These are phyloP conservation scores for Dorcoceras hygrometricum DNA, from an alignment of 257 asterid species.

Conservation along the genomic window DNA sequence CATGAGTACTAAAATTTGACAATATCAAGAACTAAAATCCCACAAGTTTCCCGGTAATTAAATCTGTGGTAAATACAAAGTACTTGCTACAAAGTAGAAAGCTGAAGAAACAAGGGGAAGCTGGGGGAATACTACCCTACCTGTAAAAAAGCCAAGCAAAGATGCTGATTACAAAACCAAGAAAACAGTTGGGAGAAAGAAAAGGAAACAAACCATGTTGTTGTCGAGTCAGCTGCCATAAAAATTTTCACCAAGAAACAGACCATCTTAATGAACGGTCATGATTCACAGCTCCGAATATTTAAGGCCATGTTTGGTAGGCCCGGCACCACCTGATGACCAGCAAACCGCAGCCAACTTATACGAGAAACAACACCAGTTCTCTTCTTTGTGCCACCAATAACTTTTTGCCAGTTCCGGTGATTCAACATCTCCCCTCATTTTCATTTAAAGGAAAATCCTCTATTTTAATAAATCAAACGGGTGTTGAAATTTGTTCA, in stretches of 20 bases:
- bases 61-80: too few relatives aligned
- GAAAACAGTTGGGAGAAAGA: background rate
- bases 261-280: constrained; percentile 24
- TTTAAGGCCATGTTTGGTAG: constrained; percentile 22
- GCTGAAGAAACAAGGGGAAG: too few relatives aligned
- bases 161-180: constrained; percentile 1
- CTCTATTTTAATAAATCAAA: background rate
- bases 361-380: constrained; percentile 17
- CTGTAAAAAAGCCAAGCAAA: background rate
- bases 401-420: constrained; percentile 17
- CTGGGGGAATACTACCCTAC: background rate
- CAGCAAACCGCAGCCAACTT: constrained; percentile 23
- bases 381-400: constrained; percentile 6
- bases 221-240: background rate
- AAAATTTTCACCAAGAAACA: constrained; percentile 9
- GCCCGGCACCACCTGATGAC: constrained; percentile 19
- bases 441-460: constrained; percentile 2
- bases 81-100: too few relatives aligned
- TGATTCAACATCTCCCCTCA: too few relatives aligned
- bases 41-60: too few relatives aligned
- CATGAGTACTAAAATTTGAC: too few relatives aligned
- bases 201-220: background rate
- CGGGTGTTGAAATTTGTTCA: too few relatives aligned
- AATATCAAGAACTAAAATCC: too few relatives aligned
- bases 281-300: constrained; percentile 20